Conservation (phyloP, 2,329 filamentous ascomycete genomes). For the Fusarium pseudoanthophilum region DNA sequence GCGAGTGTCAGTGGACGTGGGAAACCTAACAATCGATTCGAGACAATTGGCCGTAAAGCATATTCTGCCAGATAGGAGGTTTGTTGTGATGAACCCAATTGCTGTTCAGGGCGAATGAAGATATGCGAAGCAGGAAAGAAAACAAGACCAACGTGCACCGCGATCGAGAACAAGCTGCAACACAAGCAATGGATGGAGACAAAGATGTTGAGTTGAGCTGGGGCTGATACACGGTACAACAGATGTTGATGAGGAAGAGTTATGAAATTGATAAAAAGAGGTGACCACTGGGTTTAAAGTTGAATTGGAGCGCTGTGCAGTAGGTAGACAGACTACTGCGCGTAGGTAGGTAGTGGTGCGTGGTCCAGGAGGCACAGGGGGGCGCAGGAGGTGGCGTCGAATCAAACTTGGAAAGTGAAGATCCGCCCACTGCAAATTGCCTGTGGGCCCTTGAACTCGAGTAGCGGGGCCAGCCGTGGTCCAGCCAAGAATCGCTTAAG, state of each 20-base stretch:
- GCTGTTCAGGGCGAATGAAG: constrained; percentile 9
- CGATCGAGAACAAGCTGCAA: constrained; percentile 13
- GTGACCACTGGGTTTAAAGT: constrained; percentile 33
- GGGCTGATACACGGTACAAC: constrained; percentile 20
- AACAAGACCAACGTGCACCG: constrained; percentile 19
- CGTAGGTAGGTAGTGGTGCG: constrained; percentile 30
- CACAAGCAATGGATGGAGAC: constrained; percentile 23
- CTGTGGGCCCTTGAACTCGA: constrained; percentile 32
- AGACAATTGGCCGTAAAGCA: constrained; percentile 25
- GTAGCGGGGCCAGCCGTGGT: constrained; percentile 33
- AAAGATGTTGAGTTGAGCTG: constrained; percentile 23
- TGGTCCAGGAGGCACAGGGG: constrained; percentile 40
- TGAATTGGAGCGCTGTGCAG: constrained; percentile 18
- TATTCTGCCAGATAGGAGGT: constrained; percentile 27
- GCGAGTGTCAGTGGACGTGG: constrained; percentile 23
- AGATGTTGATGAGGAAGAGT: constrained; percentile 35
- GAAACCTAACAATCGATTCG: constrained; percentile 18
- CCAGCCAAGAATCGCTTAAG: constrained; percentile 25
- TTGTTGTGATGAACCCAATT: neutral
- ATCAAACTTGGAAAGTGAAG: constrained; percentile 43
- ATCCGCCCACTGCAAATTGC: constrained; percentile 45
- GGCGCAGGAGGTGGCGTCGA: constrained; percentile 46
- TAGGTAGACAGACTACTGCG: neutral
- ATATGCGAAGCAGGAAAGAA: neutral
- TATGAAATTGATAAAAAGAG: constrained; percentile 30